phyloP scores from a whole-genome alignment of 805 yeast species.

The Candida nemodendra region DNA sequence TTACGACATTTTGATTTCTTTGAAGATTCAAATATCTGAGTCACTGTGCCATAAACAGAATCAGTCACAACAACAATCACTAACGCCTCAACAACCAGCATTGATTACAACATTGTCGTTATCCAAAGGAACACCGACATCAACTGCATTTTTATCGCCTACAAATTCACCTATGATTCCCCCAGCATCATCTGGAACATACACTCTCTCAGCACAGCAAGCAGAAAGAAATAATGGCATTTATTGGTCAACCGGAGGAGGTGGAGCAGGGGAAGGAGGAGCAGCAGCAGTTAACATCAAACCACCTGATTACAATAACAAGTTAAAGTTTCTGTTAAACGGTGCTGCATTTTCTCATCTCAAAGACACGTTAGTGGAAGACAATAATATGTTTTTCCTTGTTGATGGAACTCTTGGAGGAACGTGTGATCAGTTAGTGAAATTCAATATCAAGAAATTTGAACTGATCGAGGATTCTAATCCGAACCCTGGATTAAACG shows the following conservation, averaged over 20 bases:
- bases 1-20: slow-evolving; percentile 56
- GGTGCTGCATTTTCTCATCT: slow-evolving; percentile 23
- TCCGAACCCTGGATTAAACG: slow-evolving; percentile 46
- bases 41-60: slow-evolving; percentile 14
- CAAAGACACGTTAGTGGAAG: slow-evolving; percentile 25
- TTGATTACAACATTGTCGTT: slow-evolving; percentile 19
- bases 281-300: slow-evolving; percentile 26
- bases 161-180: slow-evolving; percentile 27
- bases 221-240: slow-evolving; percentile 2
- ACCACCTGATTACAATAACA: slow-evolving; percentile 34
- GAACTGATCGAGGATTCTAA: slow-evolving; percentile 60
- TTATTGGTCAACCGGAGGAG: slow-evolving; percentile 1
- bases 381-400: slow-evolving; percentile 17
- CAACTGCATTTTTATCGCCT: slow-evolving; percentile 25
- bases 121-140: slow-evolving; percentile 23
- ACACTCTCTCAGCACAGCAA: slow-evolving; percentile 1
- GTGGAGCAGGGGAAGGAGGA: too few relatives aligned
- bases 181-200: slow-evolving; percentile 19
- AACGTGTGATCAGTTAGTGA: slow-evolving; percentile 26
- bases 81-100: slow-evolving; percentile 17
- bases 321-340: slow-evolving; percentile 25
- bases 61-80: slow-evolving; percentile 6
- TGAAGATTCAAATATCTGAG: slow-evolving; percentile 41
- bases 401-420: slow-evolving; percentile 17
- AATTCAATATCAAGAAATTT: slow-evolving; percentile 46